These are phyloP conservation scores for Mycosphaerella arachidis DNA, from an alignment of 2,329 filamentous ascomycete species.

Conservation along the genomic window DNA sequence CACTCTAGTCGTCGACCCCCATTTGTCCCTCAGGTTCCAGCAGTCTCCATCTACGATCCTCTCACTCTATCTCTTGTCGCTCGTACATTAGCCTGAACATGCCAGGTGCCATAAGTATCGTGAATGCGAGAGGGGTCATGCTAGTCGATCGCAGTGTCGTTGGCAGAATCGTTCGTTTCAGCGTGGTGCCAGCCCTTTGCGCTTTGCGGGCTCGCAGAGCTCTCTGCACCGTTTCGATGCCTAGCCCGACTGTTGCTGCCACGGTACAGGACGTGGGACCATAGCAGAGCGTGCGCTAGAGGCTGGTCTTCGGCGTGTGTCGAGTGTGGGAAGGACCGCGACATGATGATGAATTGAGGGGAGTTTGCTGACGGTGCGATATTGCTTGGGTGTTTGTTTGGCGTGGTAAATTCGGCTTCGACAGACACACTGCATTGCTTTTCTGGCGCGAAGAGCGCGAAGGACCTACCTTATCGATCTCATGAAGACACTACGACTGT, in stretches of 20 bases:
- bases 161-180: constrained; percentile 29
- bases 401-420: too few relatives aligned
- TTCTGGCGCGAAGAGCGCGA: too few relatives aligned
- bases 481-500: too few relatives aligned
- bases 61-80: constrained; percentile 58
- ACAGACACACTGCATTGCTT: too few relatives aligned
- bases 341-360: constrained; percentile 46
- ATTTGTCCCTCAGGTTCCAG: constrained; percentile 55
- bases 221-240: constrained; percentile 33
- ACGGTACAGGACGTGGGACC: constrained; percentile 56
- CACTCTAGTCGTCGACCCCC: constrained; percentile 54
- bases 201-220: constrained; percentile 3
- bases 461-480: too few relatives aligned
- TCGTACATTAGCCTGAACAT: constrained; percentile 52
- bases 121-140: constrained; percentile 38
- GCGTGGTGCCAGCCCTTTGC: constrained; percentile 15
- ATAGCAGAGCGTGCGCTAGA: constrained; percentile 51
- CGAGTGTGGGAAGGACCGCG: constrained; percentile 52
- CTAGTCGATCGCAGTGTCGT: constrained; percentile 32
- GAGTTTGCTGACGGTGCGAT: too few relatives aligned
- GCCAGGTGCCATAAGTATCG: constrained; percentile 43
- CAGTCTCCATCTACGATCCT: constrained; percentile 59
- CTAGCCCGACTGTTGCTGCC: constrained; percentile 45
- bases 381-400: too few relatives aligned
- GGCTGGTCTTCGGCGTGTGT: constrained; percentile 62